Percentiles rank a stretch among this genome's conserved stretches.
Evolutionary conservation across 148 eudicot species (phyloP).

Genomic region (Oxyria digyna): DNA sequence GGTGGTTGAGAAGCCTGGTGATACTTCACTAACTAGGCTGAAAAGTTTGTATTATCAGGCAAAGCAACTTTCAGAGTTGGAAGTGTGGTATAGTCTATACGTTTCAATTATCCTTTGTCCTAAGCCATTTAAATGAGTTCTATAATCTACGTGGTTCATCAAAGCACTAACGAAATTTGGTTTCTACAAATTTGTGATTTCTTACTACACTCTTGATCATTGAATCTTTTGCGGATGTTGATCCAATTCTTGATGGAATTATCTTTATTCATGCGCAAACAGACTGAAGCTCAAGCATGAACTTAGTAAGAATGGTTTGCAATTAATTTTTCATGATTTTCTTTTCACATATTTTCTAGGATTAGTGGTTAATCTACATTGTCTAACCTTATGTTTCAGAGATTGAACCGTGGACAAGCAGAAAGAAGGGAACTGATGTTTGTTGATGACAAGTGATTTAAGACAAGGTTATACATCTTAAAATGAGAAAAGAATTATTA

Average conservation of each 20-base stretch:
- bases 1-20: no score
- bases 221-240: slow-evolving; percentile 31
- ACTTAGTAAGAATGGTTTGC: slow-evolving; percentile 41
- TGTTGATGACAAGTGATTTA: no score
- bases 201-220: not conserved
- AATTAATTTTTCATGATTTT: not conserved
- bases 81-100: no score
- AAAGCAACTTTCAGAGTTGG: no score
- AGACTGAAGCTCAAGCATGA: slow-evolving; percentile 75
- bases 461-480: no score
- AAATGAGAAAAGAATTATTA: no score
- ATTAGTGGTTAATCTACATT: not conserved
- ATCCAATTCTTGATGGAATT: slow-evolving; percentile 73
- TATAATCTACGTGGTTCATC: slow-evolving; percentile 17
- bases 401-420: slow-evolving; percentile 89
- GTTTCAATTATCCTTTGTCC: no score
- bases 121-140: slow-evolving; percentile 45
- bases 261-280: slow-evolving; percentile 66
- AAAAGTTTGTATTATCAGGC: no score
- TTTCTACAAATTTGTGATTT: not conserved
- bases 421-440: no score
- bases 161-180: slow-evolving; percentile 10
- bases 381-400: slow-evolving; percentile 20
- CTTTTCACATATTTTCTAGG: not conserved
- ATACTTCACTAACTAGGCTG: no score